These are phyloP conservation scores for Vigna radiata DNA, from an alignment of 306 rosid genomes.

Conservation along the genomic window DNA sequence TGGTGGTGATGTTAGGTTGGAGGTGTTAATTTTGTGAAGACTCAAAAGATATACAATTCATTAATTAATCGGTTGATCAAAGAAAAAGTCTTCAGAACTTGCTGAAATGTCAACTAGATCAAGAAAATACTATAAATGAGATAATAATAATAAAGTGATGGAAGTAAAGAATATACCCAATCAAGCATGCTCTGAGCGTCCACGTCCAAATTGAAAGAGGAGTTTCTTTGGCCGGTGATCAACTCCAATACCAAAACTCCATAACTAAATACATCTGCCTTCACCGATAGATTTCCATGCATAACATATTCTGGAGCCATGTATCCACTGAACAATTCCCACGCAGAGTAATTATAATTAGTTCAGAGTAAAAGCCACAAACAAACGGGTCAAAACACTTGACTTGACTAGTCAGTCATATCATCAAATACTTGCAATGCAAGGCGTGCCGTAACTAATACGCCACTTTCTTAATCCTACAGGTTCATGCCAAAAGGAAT, in stretches of 20 bases:
- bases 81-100: background rate
- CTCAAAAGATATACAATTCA: background rate
- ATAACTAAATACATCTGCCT: slow-evolving; percentile 89
- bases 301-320: slow-evolving; percentile 96
- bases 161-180: slow-evolving; percentile 46
- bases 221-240: slow-evolving; percentile 75
- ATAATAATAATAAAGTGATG: background rate
- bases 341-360: background rate
- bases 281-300: slow-evolving; percentile 79
- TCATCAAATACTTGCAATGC: background rate
- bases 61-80: slow-evolving; percentile 6
- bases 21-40: slow-evolving; percentile 40
- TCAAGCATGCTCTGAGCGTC: slow-evolving; percentile 51
- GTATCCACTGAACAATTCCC: slow-evolving; percentile 68
- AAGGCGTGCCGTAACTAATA: background rate
- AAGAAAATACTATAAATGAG: no score
- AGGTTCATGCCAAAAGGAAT: background rate
- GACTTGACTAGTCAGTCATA: background rate
- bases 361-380: background rate
- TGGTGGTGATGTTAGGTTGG: background rate
- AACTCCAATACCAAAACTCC: slow-evolving; percentile 91
- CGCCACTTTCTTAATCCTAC: background rate
- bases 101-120: slow-evolving; percentile 23
- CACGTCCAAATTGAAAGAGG: slow-evolving; percentile 43
- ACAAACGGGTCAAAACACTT: background rate